Evolutionary conservation across 1,284 basidiomycete species (phyloP), one percentile per base, ranked within the genome.

Genomic region (Exobasidium cylindrosporum): DNA sequence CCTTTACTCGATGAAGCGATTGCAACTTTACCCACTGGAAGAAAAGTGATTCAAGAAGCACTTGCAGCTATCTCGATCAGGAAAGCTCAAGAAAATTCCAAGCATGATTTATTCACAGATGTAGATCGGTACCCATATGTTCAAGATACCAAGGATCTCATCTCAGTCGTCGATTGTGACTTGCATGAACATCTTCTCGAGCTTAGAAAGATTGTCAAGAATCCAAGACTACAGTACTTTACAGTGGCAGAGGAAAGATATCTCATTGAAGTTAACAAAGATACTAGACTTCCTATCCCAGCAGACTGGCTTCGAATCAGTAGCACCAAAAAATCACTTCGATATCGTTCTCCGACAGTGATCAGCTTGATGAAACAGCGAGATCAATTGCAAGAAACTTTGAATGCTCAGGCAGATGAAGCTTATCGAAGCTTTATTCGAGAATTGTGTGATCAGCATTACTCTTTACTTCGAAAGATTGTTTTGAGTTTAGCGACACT

Each of bases 291-390:
- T 17, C 35, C 35, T 7, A 86, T 92, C 2, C 95, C 95, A 0
- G 84, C 85, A 4, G 84, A 85, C 61, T 98, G 94, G 93, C 82
- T 86, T 52, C 83, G 89, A 43, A 83, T 93, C 54, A 90, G 87
- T 40, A 87, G 66, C 47, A 97, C 93, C 0, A 93, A 88, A 79
- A 82, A 82, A 21, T 82, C 85, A 28, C 86, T 87, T 52, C 85
- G 95, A n/a, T 97, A 90, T 78, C 89, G 89, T 57, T 87, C 92
- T 0, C 91, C 92, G 0, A 83, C 84, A 30, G 85, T 91, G 21
- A 84, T 86, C 56, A 80, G 82, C 21, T 86, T 90, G 80, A 79
- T 89, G 0, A 84, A 89, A 66, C 87, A 91, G 72, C 86, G 88
- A 44, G 87, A 90, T 44, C 91, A 88, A 74, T 87, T 85, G 63